phyloP scores from a whole-genome alignment of 1,284 basidiomycete species.

The Apiotrichum mycotoxinovorans region DNA sequence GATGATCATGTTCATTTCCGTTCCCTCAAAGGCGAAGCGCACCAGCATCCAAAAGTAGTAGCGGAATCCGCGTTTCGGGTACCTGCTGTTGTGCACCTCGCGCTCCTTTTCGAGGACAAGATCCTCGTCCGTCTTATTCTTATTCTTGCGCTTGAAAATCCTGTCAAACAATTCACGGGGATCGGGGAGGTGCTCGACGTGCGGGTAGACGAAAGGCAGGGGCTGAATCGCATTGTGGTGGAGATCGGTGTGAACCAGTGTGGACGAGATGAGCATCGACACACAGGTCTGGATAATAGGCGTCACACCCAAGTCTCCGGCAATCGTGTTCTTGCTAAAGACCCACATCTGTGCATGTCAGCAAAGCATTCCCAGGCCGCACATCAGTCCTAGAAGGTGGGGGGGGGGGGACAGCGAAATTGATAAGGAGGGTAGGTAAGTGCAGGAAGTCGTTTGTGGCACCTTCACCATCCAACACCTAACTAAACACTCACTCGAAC shows the following conservation, averaged over 20 bases:
- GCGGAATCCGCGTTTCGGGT: constrained; percentile 12
- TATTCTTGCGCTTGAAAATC: constrained; percentile 6
- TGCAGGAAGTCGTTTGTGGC: neutral
- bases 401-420: neutral
- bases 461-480: neutral
- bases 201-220: constrained; percentile 49
- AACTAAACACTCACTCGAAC: constrained; percentile 17
- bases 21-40: constrained; percentile 50
- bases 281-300: constrained; percentile 46
- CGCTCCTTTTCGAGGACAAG: constrained; percentile 3
- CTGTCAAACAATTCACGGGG: constrained; percentile 28
- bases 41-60: constrained; percentile 47
- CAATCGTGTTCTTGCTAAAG: constrained; percentile 43
- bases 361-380: neutral
- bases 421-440: neutral
- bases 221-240: constrained; percentile 44
- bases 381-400: neutral
- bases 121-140: constrained; percentile 5
- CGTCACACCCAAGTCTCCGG: constrained; percentile 50
- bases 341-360: constrained; percentile 45
- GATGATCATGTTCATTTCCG: constrained; percentile 48
- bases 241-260: constrained; percentile 50
- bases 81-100: neutral
- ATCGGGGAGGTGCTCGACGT: constrained; percentile 48
- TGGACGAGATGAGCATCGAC: constrained; percentile 50